Conservation (phyloP, 2,329 filamentous ascomycete species). For the Colletotrichum neosansevieriae region DNA sequence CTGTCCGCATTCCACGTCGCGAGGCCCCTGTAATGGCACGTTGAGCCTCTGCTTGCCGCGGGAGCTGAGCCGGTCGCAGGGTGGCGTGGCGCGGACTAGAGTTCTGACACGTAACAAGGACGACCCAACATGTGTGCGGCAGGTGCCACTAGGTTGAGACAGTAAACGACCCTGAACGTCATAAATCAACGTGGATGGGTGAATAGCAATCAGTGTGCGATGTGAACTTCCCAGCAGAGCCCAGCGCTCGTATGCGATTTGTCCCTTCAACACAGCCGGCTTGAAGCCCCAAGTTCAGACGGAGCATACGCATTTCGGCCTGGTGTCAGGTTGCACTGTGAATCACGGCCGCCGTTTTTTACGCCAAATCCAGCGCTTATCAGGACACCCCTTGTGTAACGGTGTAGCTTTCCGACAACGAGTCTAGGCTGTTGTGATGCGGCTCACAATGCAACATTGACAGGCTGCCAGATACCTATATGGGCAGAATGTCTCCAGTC, state of each 20-base stretch:
- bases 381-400: slow-evolving; percentile 2
- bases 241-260: too few species aligned
- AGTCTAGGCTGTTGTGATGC: slow-evolving; percentile 16
- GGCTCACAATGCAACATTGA: slow-evolving; percentile 10
- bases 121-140: slow-evolving; percentile 3
- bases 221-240: too few species aligned
- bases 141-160: neutral
- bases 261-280: too few species aligned
- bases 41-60: slow-evolving; percentile 13
- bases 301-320: too few species aligned
- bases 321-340: too few species aligned
- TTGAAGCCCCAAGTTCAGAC: too few species aligned
- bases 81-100: slow-evolving; percentile 22
- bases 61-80: slow-evolving; percentile 21
- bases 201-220: too few species aligned
- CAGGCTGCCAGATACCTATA: neutral
- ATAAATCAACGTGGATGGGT: too few species aligned
- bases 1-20: neutral
- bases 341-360: neutral
- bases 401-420: slow-evolving; percentile 12
- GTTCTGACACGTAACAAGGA: slow-evolving; percentile 34
- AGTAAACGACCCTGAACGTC: neutral
- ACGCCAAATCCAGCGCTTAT: neutral
- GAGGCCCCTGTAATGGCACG: slow-evolving; percentile 7
- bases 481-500: slow-evolving; percentile 30